Evolutionary conservation across 805 yeast genomes (phyloP), one percentile per base, ranked within the genome.

Genomic region (Kazachstania martiniae): DNA sequence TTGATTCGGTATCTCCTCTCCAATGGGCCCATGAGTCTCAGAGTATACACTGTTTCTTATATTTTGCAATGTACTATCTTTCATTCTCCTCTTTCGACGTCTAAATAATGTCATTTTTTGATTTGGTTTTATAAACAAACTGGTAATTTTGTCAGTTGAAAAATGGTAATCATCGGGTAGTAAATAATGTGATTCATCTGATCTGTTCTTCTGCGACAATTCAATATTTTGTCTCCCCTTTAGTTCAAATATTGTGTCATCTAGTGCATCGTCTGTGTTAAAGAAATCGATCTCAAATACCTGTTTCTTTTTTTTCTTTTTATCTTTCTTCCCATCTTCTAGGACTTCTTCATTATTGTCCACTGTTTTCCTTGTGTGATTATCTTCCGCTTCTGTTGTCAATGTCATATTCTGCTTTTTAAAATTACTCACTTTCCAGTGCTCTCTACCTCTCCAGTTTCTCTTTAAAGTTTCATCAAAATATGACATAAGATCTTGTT

Each of bases 401-500:
- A 15, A 22, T 16, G 31, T 27, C 12, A 31, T 5, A 15, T 31
- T 15, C 25, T 17, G 40, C 41, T 65, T 65, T 45, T 73, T 77
- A 29, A 78, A 54, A 10, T 73, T 69, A 26, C 69, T 62, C 8
- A 89, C 79, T 56, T 80, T 81, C 96, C 96, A 89, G 57, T 84
- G 93, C 42, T 83, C 89, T 10, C 89, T 81, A 7, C 96, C 96
- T 18, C 93, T 71, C 95, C 96, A 87, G 51, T 74, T 80, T 28
- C 54, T 53, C 36, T 66, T 70, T 56, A 84, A 64, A 14, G 74
- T 67, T 33, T 74, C 75, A 51, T 86, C 95, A 55, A 85, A 85
- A 51, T 84, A 80, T 3, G 86, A 79, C 70, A 83, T 73, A 26
- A 84, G 58, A 45, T 77, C 83, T 30, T 65, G 66, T 44, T 76